Evolutionary conservation across 1,139 yeast species (phyloP), one percentile per base, ranked within the genome.

Genomic region (Suhomyces choctaworum): DNA sequence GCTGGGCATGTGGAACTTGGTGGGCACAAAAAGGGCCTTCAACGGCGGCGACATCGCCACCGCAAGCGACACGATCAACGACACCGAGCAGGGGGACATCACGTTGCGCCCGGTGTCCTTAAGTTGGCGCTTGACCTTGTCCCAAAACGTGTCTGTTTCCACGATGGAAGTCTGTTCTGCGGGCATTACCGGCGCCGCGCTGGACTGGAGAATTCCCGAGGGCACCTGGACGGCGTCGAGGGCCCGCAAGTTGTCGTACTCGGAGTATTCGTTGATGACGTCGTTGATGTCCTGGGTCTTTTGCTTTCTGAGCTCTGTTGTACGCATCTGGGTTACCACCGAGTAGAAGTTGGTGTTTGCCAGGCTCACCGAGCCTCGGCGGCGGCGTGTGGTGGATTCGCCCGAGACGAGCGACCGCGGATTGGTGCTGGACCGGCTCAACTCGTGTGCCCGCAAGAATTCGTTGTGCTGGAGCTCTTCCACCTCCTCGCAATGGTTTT

Each of bases 21-120:
- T 40, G 6, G 42, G 36, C 5, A 85, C 88, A 56, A 90, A 90
- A 21, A 89, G 67, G 1, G 94, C 87, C 50, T 85, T 83, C 10
- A 88, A 67, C 67, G 95, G 90, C 1, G 96, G 96, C 10, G 92
- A 71, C 85, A 90, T 85, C 11, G 94, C 79, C 16, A 86, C 66
- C 3, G 72, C 65, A 31, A 90, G 58, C 1, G 92, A 71, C 0
- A 77, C 29, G 3, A 88, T 67, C 27, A 87, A 73, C 1, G 90
- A 66, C 28, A 80, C 48, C 2, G 95, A 81, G 30, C 80, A 80
- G 0, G 95, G 94, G 11, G 94, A 72, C 27, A 70, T 51, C 44
- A 89, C 73, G 58, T 87, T 88, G 50, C 73, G 73, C 3, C 27
- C 34, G 9, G 8, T 26, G n/a, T 32, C 31, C 3, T 25, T 22